Evolutionary conservation across 805 yeast species (phyloP).

Genomic region (Yarrowia divulgata): DNA sequence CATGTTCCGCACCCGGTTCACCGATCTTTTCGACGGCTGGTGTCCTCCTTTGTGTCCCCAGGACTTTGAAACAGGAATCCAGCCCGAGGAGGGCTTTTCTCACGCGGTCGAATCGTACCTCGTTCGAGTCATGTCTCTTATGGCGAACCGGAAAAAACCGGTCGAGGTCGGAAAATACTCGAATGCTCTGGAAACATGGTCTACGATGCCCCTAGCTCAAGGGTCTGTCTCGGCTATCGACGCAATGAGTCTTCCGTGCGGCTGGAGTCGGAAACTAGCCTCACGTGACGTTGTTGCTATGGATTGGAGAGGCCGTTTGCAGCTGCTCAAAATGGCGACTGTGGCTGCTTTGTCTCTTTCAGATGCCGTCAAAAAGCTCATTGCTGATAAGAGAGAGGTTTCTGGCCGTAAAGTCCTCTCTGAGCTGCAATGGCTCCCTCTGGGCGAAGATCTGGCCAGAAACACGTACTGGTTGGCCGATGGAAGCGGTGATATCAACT

Average conservation of each 20-base stretch:
- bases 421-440: conserved; percentile 41
- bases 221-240: conserved; percentile 47
- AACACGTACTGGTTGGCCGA: conserved; percentile 45
- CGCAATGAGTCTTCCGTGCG: conserved; percentile 27
- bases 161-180: conserved; percentile 51
- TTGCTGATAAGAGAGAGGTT: conserved; percentile 11
- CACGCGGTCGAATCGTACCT: conserved; percentile 48
- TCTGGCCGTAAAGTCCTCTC: conserved; percentile 4
- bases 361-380: conserved; percentile 42
- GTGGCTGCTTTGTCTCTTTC: conserved; percentile 41
- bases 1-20: conserved; percentile 46
- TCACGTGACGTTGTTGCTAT: conserved; percentile 47
- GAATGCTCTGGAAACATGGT: conserved; percentile 53
- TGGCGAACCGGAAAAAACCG: conserved; percentile 53
- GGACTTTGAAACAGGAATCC: conserved; percentile 52
- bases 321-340: conserved; percentile 49
- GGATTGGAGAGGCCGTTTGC: conserved; percentile 50
- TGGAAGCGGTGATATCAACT: conserved; percentile 41
- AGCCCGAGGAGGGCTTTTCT: conserved; percentile 42
- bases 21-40: conserved; percentile 48
- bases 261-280: conserved; percentile 19
- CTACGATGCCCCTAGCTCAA: conserved; percentile 45
- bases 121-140: conserved; percentile 50
- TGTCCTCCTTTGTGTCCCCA: conserved; percentile 52
- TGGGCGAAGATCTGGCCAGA: conserved; percentile 45